Base-by-base conservation (phyloP, 2,329 filamentous ascomycete species). In the Dactylellina sp. region DNA sequence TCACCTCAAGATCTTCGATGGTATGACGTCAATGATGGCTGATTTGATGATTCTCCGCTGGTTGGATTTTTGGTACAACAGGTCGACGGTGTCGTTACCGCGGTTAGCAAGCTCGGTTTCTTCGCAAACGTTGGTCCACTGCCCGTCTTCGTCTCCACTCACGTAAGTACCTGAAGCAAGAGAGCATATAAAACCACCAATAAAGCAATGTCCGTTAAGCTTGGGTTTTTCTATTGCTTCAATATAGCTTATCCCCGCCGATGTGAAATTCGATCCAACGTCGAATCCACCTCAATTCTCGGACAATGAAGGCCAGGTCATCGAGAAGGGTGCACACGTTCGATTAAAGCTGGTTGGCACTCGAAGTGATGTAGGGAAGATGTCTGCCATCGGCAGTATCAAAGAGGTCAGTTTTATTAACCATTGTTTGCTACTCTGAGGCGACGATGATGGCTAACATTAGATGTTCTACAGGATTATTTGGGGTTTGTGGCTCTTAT, bases 351-450 rank as follows among this genome's bases (percentile, higher is more conserved):
- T 99, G 76, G 92, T 97, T 78, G 95, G 95, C 82, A 91, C 94
- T 56, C 88, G 96, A 82, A 93, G 91, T 76, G 95, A 98, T 81
- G 92, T 98, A 57, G 92, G 92, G 75, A 90, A 92, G 81, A 96
- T 99, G 87, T 97, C 91, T 86, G 95, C 94, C 39, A 96, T 99
- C 81, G 95, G 93, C 74, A 98, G 92, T 78, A 97, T 99, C 84
- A 97, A 96, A 83, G 94, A 90, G 75, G 77, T 77, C 63, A 47
- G 62, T 68, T 35, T 52, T 44, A 37, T n/a, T 24, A 18, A 11
- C 37, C 16, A n/a, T 28, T n/a, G 5, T 35, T n/a, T 14, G 14
- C 20, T 24, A n/a, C 20, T n/a, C n/a, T n/a, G n/a, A n/a, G n/a
- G n/a, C n/a, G n/a, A 20, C 22, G 25, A 12, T 12, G 11, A 25